Base-by-base conservation (phyloP, 805 yeast species). In the Zygotorulaspora florentina region DNA sequence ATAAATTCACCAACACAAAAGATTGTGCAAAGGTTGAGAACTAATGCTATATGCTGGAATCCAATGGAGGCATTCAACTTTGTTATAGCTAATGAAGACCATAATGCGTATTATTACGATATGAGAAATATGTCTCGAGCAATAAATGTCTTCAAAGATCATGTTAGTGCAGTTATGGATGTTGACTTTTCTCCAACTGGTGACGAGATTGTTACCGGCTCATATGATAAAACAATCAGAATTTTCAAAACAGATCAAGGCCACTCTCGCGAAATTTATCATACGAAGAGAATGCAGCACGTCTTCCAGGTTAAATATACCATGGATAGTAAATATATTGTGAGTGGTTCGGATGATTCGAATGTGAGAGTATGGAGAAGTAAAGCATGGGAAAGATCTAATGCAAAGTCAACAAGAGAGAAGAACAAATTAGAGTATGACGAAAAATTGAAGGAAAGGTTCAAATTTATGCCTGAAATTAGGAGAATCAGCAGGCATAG, bases 161-260 rank as follows among this genome's bases (percentile, higher is more conserved):
- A 93, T 66, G 96, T 91, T 33, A 84, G 95, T 39, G 96, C 97
- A 0, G 95, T 93, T 9, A 77, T 91, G 81, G 96, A 87, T 64
- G 81, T 93, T 34, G 99, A 93, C 68, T 93, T 87, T 62, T 80
- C 96, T 9, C 99, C 99, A 34, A 90, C 98, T 1, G 99, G 99
- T 56, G 89, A 89, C 63, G 98, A 91, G 67, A 71, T 93, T 28
- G 97, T 89, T 4, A 85, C 96, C 1, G 97, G 96, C 13, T 86
- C 96, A 0, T 93, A 91, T 65, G 99, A 93, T 67, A 86, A 88
- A 60, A 88, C 98, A 1, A 77, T 93, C 26, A 76, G 99, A 56
- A 81, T 93, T 15, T 93, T 70, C 68, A 80, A 81, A 43, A 71
- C 80, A 1, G 71, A 77, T 29, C 86, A 85, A 52, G 98, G 99